Conservation (phyloP, 176 grass and related monocot genomes). For the Stipa capillata region DNA sequence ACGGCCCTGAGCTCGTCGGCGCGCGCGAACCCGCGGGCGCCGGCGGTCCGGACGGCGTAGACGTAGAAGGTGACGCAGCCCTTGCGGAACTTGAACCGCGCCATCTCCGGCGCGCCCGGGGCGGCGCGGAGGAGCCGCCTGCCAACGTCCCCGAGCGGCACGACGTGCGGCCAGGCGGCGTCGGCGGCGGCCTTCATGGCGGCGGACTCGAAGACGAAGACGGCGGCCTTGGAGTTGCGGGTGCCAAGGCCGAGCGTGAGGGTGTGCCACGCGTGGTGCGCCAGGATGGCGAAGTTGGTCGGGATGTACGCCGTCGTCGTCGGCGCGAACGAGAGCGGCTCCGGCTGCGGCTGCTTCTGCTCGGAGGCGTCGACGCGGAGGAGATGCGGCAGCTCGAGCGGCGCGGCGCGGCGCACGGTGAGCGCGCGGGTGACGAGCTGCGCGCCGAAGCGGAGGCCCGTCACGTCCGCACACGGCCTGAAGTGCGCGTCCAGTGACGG, state of each 20-base stretch:
- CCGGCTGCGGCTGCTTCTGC: background rate
- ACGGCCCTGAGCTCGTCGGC: constrained; percentile 68
- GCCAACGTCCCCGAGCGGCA: constrained; percentile 71
- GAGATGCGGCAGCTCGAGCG: constrained; percentile 85
- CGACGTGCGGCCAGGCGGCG: constrained; percentile 47
- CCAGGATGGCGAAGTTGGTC: constrained; percentile 85
- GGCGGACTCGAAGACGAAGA: constrained; percentile 78
- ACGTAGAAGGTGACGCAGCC: constrained; percentile 93
- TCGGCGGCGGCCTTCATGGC: constrained; percentile 59
- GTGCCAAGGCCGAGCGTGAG: constrained; percentile 74
- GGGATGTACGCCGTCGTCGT: constrained; percentile 68
- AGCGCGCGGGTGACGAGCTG: constrained; percentile 83
- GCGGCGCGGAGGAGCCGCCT: constrained; percentile 49
- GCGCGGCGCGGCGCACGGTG: constrained; percentile 70
- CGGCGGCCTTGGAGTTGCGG: constrained; percentile 64
- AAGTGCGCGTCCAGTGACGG: constrained; percentile 56
- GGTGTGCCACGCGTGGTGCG: constrained; percentile 79
- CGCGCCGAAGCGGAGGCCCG: constrained; percentile 78
- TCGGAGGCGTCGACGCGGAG: constrained; percentile 41
- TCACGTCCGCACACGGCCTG: constrained; percentile 61
- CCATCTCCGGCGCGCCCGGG: constrained; percentile 47
- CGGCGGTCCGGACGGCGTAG: constrained; percentile 51
- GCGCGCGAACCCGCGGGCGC: constrained; percentile 54
- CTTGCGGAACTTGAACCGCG: constrained; percentile 83
- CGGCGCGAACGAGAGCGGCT: constrained; percentile 48